Evolutionary conservation across 345 rosid genomes (phyloP).

Genomic region (Rhizophora mangle): DNA sequence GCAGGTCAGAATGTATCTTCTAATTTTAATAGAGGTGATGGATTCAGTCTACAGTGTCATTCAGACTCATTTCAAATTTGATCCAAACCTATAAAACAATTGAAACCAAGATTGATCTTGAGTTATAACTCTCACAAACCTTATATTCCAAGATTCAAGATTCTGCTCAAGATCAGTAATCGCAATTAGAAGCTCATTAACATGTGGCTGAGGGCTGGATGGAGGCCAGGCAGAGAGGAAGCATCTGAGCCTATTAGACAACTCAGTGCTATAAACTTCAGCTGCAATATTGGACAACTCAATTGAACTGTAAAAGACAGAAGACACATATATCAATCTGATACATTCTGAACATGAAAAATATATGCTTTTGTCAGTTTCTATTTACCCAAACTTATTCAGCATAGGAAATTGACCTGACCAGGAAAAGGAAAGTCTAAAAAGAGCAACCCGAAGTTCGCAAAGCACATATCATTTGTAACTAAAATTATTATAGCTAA

Average conservation of each 20-base stretch:
- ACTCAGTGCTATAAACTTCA: slow-evolving; percentile 32
- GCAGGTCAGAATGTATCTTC: slow-evolving; percentile 11
- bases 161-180: slow-evolving; percentile 29
- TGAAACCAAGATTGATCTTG: background rate
- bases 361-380: background rate
- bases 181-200: slow-evolving; percentile 30
- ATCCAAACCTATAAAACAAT: background rate
- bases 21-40: slow-evolving; percentile 8
- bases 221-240: slow-evolving; percentile 34
- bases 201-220: slow-evolving; percentile 30
- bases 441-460: background rate
- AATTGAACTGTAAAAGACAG: slow-evolving; percentile 26
- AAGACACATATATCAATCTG: slow-evolving; percentile 2
- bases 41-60: background rate
- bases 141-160: slow-evolving; percentile 28
- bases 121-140: slow-evolving; percentile 15
- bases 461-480: too few species aligned
- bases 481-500: background rate
- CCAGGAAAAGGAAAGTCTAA: background rate
- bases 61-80: background rate
- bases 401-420: background rate
- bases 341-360: background rate
- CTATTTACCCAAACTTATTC: background rate
- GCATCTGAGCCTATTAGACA: slow-evolving; percentile 25
- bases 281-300: slow-evolving; percentile 32